These are phyloP conservation scores for Fusarium brevicatenulatum DNA, from an alignment of 2,329 filamentous ascomycete species.

Conservation along the genomic window DNA sequence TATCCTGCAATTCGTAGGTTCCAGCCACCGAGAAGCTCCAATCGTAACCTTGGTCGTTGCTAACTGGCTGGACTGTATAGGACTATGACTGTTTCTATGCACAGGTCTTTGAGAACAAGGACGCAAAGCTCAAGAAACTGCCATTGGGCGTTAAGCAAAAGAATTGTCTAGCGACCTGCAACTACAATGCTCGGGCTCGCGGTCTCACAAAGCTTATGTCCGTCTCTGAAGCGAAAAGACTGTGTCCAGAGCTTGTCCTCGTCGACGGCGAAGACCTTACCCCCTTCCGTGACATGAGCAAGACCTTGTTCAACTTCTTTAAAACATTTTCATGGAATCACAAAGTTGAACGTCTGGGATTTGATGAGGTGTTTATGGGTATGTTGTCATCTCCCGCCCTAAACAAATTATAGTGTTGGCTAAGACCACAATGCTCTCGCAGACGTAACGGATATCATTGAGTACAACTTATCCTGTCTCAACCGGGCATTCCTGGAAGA, in stretches of 20 bases:
- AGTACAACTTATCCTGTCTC: slow-evolving; percentile 80
- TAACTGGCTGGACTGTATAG: slow-evolving; percentile 49
- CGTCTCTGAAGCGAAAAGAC: slow-evolving; percentile 79
- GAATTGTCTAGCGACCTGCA: slow-evolving; percentile 91
- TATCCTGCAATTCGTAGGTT: slow-evolving; percentile 82
- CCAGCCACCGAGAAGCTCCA: neutral
- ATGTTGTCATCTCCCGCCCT: slow-evolving; percentile 19
- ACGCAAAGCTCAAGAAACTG: slow-evolving; percentile 75
- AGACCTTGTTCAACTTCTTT: slow-evolving; percentile 79
- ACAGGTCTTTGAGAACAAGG: slow-evolving; percentile 85
- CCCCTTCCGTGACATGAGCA: slow-evolving; percentile 86
- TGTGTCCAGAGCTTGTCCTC: slow-evolving; percentile 86
- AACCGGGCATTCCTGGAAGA: slow-evolving; percentile 70
- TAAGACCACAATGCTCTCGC: slow-evolving; percentile 47
- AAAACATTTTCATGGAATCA: slow-evolving; percentile 79
- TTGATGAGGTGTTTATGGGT: slow-evolving; percentile 81
- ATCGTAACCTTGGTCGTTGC: slow-evolving; percentile 13
- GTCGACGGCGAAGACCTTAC: slow-evolving; percentile 88
- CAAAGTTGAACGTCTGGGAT: slow-evolving; percentile 83
- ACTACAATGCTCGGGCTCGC: slow-evolving; percentile 85
- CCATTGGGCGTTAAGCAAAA: slow-evolving; percentile 92
- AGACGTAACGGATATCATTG: slow-evolving; percentile 87
- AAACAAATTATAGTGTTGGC: slow-evolving; percentile 6
- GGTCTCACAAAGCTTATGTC: slow-evolving; percentile 85
- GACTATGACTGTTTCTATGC: slow-evolving; percentile 96